Base-by-base conservation (phyloP, 106 monocot genomes). In the Phalaenopsis equestris region DNA sequence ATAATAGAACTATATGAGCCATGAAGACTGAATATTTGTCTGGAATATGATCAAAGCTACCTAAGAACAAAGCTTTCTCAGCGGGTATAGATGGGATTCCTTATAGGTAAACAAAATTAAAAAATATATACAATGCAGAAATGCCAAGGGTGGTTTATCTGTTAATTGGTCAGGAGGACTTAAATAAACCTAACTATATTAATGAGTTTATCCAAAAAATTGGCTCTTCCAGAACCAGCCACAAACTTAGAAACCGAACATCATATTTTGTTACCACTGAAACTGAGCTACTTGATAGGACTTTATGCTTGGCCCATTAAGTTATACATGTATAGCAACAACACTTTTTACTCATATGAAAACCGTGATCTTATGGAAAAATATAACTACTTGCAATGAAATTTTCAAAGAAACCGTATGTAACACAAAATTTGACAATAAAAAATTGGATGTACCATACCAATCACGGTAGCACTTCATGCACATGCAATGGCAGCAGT, bases 401-500 rank as follows among this genome's bases (percentile, higher is more conserved):
- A 23, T 65, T 65, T 72, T 16, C 12, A 72, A 72, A 72, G 39
- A 72, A 36, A 72, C 9, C 41, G 12, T 41, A 41, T 8, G 30
- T 36, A 65, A 72, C 5, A 14, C 39, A 39, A 72, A 72, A 19
- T 21, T 45, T 14, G 11, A 12, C 38, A 41, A 3, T 1, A 5
- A 74, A 74, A 74, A 74, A 72, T 15, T 38, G 11, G 74, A 42
- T 11, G 21, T 6, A 45, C 15, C 74, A 41, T 86, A 95, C 95
- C 93, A 93, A 42, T 93, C 93, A 64, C 84, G 85, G 57, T 93
- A 93, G 84, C 96, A 93, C 55, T 83, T 88, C 74, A 91, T 85
- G 86, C 91, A 93, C 93, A 96, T 88, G 30, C 85, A 86, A 84
- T 96, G 96, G 49, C 78, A 83, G 80, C 96, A 93, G 67, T 90